Evolutionary conservation across 2,329 filamentous ascomycete species (phyloP).

Genomic region (Coniochaeta ligniaria): DNA sequence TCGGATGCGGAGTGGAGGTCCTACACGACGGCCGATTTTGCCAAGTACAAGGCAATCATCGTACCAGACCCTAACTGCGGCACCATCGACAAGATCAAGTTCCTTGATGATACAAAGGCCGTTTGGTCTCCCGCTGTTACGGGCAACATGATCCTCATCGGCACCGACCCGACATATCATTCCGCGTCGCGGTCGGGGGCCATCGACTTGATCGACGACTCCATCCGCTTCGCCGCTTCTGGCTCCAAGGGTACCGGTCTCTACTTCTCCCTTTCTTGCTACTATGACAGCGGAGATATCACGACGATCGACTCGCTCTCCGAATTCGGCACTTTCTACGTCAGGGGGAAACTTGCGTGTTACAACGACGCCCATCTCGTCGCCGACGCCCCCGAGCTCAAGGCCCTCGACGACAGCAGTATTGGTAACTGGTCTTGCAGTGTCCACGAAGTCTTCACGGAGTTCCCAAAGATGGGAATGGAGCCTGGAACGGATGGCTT

Average conservation of each 20-base stretch:
- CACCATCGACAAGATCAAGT: constrained; percentile 20
- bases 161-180: constrained; percentile 28
- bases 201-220: constrained; percentile 27
- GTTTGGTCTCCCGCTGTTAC: constrained; percentile 30
- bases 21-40: constrained; percentile 33
- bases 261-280: constrained; percentile 34
- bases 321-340: constrained; percentile 29
- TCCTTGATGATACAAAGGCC: constrained; percentile 29
- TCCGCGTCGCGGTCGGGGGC: constrained; percentile 21
- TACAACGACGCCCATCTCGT: constrained; percentile 33
- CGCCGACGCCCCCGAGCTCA: constrained; percentile 23
- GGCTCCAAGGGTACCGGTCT: constrained; percentile 24
- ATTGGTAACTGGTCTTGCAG: constrained; percentile 34
- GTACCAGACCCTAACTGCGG: constrained; percentile 30
- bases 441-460: constrained; percentile 32
- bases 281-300: constrained; percentile 21
- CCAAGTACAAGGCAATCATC: constrained; percentile 35
- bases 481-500: constrained; percentile 19
- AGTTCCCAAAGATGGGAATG: constrained; percentile 24
- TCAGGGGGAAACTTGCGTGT: constrained; percentile 29
- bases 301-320: constrained; percentile 17
- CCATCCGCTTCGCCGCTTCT: constrained; percentile 25
- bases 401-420: constrained; percentile 24
- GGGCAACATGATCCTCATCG: constrained; percentile 33
- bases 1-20: constrained; percentile 21